Evolutionary conservation across 106 monocot species (phyloP).

Genomic region (Dendrobium nobile): DNA sequence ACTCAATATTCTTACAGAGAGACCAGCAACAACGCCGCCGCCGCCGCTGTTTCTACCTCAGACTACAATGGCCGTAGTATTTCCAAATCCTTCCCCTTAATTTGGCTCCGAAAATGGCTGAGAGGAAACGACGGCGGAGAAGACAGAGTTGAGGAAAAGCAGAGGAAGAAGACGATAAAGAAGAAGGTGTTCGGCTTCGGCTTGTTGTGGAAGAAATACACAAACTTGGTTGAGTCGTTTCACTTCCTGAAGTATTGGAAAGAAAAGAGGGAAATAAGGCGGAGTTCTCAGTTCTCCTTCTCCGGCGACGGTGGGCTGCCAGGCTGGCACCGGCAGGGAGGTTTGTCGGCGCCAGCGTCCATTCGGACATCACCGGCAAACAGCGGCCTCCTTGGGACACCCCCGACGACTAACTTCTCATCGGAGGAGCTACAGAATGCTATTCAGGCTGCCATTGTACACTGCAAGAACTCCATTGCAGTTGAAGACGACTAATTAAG

Average conservation of each 20-base stretch:
- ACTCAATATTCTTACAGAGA: not conserved
- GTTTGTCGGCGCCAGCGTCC: slow-evolving; percentile 68
- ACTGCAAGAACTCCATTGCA: slow-evolving; percentile 73
- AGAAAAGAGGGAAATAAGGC: slow-evolving; percentile 20
- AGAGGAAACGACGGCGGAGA: not conserved
- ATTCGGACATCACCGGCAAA: slow-evolving; percentile 65
- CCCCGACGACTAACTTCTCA: slow-evolving; percentile 10
- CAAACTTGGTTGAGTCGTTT: slow-evolving; percentile 4
- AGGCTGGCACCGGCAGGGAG: slow-evolving; percentile 32
- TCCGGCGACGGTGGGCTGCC: slow-evolving; percentile 29
- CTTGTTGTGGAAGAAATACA: slow-evolving; percentile 40
- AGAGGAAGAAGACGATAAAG: slow-evolving; percentile 18
- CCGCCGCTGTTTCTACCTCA: not conserved
- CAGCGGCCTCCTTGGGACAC: slow-evolving; percentile 48
- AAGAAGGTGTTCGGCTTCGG: slow-evolving; percentile 37
- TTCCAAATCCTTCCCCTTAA: slow-evolving; percentile 17
- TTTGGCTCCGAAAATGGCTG: slow-evolving; percentile 18
- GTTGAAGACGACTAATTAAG: slow-evolving; percentile 10
- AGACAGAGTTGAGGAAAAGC: not conserved
- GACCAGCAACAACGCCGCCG: not conserved
- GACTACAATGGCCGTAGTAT: not conserved
- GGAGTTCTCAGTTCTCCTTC: slow-evolving; percentile 49
- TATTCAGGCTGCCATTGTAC: slow-evolving; percentile 83
- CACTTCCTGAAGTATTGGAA: slow-evolving; percentile 14
- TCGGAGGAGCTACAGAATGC: slow-evolving; percentile 93